A percentile compares a stretch with the other conserved stretches of the same genome.
Conservation (phyloP, 192 early-diverging fungal species). For the Coemansia sp. region DNA sequence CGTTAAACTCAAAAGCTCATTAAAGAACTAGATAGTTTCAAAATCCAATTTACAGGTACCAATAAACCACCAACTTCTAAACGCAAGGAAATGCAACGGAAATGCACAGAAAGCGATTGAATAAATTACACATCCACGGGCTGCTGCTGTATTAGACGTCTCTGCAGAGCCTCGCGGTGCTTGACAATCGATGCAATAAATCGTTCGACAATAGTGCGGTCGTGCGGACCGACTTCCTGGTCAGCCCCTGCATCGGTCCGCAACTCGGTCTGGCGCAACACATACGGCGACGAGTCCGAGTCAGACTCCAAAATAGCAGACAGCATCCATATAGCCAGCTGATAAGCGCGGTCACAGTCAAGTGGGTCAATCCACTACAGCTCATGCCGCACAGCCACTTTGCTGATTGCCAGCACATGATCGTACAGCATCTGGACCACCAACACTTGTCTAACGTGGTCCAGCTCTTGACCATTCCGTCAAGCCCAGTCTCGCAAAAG, state of each 20-base stretch:
- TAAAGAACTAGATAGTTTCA: too few relatives aligned
- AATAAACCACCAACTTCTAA: too few relatives aligned
- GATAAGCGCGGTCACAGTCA: conserved; percentile 72
- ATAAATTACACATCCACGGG: background rate
- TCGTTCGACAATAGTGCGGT: conserved; percentile 50
- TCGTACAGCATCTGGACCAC: conserved; percentile 76
- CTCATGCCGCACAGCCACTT: conserved; percentile 61
- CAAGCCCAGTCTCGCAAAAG: too few relatives aligned
- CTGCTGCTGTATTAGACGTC: conserved; percentile 33
- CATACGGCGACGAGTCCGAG: conserved; percentile 9
- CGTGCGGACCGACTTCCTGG: conserved; percentile 38
- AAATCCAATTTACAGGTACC: too few relatives aligned
- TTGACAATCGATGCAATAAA: conserved; percentile 54
- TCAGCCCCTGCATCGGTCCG: conserved; percentile 1
- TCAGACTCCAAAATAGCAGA: conserved; percentile 64
- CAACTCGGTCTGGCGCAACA: background rate
- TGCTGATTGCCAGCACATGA: conserved; percentile 64
- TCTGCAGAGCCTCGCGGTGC: conserved; percentile 45
- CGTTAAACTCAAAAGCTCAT: too few relatives aligned
- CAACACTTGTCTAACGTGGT: conserved; percentile 46
- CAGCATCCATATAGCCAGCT: conserved; percentile 74
- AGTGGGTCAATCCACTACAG: conserved; percentile 62
- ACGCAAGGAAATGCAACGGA: too few relatives aligned
- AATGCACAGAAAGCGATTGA: too few relatives aligned
- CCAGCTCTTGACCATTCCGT: conserved; percentile 57